phyloP scores from a whole-genome alignment of 2,329 filamentous ascomycete genomes.

The Fusarium solani-melongenae region DNA sequence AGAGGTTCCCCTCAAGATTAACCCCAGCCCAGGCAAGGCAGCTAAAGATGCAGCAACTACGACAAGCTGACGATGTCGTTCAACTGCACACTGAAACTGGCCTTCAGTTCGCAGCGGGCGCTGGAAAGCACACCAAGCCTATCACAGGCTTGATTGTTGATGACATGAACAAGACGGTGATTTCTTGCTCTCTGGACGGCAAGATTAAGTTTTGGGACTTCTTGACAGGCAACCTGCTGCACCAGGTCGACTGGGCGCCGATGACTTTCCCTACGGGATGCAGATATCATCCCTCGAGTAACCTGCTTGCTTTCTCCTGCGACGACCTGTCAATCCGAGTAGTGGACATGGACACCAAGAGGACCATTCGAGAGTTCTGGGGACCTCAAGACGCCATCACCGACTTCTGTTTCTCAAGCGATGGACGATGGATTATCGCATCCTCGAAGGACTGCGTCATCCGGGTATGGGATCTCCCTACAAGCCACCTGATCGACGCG shows the following conservation, averaged over 20 bases:
- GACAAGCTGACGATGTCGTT: conserved; percentile 67
- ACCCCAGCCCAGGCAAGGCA: conserved; percentile 83
- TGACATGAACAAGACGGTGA: conserved; percentile 84
- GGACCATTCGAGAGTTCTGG: conserved; percentile 93
- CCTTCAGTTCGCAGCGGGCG: conserved; percentile 58
- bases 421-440: conserved; percentile 93
- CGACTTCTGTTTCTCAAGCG: conserved; percentile 89
- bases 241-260: conserved; percentile 84
- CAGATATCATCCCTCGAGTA: conserved; percentile 83
- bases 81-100: conserved; percentile 62
- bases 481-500: conserved; percentile 93
- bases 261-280: conserved; percentile 81
- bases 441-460: conserved; percentile 84
- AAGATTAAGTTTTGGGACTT: conserved; percentile 99
- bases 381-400: conserved; percentile 79
- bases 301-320: conserved; percentile 88
- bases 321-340: conserved; percentile 89
- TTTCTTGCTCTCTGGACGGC: conserved; percentile 90
- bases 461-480: conserved; percentile 94
- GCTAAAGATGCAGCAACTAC: conserved; percentile 73
- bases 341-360: conserved; percentile 89
- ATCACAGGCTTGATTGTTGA: conserved; percentile 91
- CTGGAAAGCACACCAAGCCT: conserved; percentile 81
- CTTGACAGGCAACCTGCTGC: conserved; percentile 78
- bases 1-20: conserved; percentile 84